Conservation (phyloP, 1,284 basidiomycete genomes). For the Ceratobasidium papillatum region DNA sequence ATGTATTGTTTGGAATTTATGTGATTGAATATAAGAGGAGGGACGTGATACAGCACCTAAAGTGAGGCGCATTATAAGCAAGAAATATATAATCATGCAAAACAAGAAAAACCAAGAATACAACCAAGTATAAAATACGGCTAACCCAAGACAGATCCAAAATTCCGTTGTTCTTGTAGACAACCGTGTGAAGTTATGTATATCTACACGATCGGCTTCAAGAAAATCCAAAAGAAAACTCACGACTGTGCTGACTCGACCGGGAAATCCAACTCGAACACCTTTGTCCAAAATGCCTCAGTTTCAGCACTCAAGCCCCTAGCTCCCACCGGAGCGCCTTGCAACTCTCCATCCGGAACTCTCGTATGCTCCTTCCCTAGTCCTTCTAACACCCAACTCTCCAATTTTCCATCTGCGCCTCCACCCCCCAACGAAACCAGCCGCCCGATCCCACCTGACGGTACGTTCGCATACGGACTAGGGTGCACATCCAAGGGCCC, state of each 20-base stretch:
- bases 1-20: neutral
- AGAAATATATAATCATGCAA: neutral
- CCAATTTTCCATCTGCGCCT: neutral
- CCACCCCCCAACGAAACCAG: neutral
- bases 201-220: neutral
- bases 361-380: neutral
- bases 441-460: neutral
- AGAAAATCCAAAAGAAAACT: neutral
- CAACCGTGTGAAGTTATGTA: neutral
- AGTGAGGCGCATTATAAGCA: conserved; percentile 18
- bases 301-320: conserved; percentile 7
- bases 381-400: conserved; percentile 23
- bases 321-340: conserved; percentile 16
- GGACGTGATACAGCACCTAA: neutral
- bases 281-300: conserved; percentile 31
- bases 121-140: neutral
- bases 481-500: neutral
- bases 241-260: neutral
- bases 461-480: conserved; percentile 10
- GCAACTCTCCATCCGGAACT: conserved; percentile 22
- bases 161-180: neutral
- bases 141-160: neutral
- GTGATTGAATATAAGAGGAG: neutral
- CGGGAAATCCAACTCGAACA: conserved; percentile 35
- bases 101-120: neutral